Conservation (phyloP, 257 asterid species). For the Rauvolfia tetraphylla region DNA sequence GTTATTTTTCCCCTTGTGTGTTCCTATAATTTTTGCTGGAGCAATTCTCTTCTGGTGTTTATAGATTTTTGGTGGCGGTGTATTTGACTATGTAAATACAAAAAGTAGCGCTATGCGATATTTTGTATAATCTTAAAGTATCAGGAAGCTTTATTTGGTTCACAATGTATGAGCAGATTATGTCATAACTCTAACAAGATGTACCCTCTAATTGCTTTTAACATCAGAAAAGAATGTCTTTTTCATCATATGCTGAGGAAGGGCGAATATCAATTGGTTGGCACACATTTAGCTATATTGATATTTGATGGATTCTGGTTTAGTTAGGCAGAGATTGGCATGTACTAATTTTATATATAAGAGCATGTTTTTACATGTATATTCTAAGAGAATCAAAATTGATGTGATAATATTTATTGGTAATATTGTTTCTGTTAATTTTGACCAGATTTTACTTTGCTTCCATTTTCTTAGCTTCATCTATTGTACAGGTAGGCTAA, state of each 20-base stretch:
- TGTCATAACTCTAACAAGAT: background rate
- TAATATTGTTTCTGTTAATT: background rate
- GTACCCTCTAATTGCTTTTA: background rate
- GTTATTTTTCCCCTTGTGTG: background rate
- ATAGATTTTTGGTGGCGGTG: too few relatives aligned
- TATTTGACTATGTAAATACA: too few relatives aligned
- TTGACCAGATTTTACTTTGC: conserved; percentile 10
- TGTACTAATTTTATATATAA: background rate
- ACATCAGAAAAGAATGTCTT: background rate
- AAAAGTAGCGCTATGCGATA: background rate
- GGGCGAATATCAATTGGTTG: background rate
- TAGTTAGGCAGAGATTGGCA: background rate
- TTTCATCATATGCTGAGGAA: background rate
- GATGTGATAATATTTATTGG: background rate
- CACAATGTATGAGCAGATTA: background rate
- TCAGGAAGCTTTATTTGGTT: background rate
- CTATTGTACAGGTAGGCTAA: conserved; percentile 24
- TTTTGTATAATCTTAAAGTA: background rate
- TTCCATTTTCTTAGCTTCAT: conserved; percentile 5
- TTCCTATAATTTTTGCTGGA: background rate
- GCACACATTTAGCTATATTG: background rate
- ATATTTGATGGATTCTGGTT: background rate
- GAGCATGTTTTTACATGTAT: background rate
- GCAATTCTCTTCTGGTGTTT: too few relatives aligned
- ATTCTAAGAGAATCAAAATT: background rate